phyloP scores from a whole-genome alignment of 176 grass and related monocot genomes.

The Rhynchospora pubera region DNA sequence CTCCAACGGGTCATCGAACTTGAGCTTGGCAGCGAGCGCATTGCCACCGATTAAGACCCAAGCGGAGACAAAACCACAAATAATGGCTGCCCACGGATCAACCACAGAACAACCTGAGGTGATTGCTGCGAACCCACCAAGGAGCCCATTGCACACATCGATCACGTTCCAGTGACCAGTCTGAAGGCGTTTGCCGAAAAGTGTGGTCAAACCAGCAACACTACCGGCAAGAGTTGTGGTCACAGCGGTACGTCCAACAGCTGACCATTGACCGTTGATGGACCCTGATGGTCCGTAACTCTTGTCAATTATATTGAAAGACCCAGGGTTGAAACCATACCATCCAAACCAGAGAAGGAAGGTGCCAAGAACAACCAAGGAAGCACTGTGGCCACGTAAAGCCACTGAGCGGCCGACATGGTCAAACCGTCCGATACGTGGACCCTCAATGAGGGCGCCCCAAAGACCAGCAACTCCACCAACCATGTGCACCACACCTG shows the following conservation, averaged over 20 bases:
- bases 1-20: conserved; percentile 93
- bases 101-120: conserved; percentile 84
- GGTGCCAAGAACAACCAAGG: conserved; percentile 83
- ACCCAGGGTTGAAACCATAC: conserved; percentile 93
- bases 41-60: conserved; percentile 93
- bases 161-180: conserved; percentile 91
- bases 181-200: conserved; percentile 83
- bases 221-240: conserved; percentile 84
- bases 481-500: conserved; percentile 92
- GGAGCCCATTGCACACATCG: conserved; percentile 92
- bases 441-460: conserved; percentile 91
- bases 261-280: conserved; percentile 87
- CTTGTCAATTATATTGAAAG: conserved; percentile 73
- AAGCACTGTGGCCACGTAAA: conserved; percentile 79
- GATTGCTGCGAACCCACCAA: conserved; percentile 91
- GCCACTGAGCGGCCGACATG: conserved; percentile 61
- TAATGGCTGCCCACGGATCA: conserved; percentile 83
- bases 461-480: conserved; percentile 83
- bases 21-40: conserved; percentile 54
- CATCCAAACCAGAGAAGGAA: conserved; percentile 95
- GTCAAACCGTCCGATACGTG: conserved; percentile 74
- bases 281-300: conserved; percentile 53
- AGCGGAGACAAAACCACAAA: conserved; percentile 86
- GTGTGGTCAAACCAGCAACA: conserved; percentile 78
- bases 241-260: conserved; percentile 82